Base-by-base conservation (phyloP, 805 yeast species). In the Cyberlindnera euphorbiiphila region DNA sequence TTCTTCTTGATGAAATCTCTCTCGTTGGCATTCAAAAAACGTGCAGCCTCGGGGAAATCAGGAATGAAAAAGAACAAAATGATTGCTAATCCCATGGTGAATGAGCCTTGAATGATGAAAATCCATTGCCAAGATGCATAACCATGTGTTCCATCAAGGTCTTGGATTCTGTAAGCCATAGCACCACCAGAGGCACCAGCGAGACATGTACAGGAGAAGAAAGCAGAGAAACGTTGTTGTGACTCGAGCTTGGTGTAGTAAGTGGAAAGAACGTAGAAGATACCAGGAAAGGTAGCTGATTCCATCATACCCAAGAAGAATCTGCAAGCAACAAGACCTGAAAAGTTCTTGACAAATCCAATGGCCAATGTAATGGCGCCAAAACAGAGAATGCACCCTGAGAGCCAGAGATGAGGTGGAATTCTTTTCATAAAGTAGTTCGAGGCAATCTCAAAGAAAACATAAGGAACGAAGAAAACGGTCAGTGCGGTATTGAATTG, bases 111-210 rank as follows among this genome's bases (percentile, higher is more conserved):
- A 25, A 74, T 63, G 29, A 75, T 64, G 46, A 63, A 74, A 29
- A 74, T 66, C 61, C 72, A 74, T 43, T 69, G 62, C 75, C 76
- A 74, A 11, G 73, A 71, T 14, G 56, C 62, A 36, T 61, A 45
- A 8, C 64, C 61, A 4, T 51, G 57, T 8, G 81, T 81, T 3
- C 74, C 73, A 39, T 63, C 59, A 43, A 71, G 53, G 17, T 59
- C 58, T 14, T 62, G 47, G 37, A 76, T 69, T 36, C 68, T 77
- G 40, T 60, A 66, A 9, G 71, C 66, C 35, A 73, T 66, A 20
- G 72, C 63, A 25, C 81, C 80, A 37, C 79, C 78, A 47, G 76
- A 72, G 11, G 78, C 76, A 37, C 76, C 71, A 9, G 80, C 69
- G 25, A 76, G 51, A 40, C 75, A 71, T 9, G 81, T 72, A 20